Evolutionary conservation across 306 rosid genomes (phyloP), one percentile per base, ranked within the genome.

Genomic region (Aeschynomene evenia): DNA sequence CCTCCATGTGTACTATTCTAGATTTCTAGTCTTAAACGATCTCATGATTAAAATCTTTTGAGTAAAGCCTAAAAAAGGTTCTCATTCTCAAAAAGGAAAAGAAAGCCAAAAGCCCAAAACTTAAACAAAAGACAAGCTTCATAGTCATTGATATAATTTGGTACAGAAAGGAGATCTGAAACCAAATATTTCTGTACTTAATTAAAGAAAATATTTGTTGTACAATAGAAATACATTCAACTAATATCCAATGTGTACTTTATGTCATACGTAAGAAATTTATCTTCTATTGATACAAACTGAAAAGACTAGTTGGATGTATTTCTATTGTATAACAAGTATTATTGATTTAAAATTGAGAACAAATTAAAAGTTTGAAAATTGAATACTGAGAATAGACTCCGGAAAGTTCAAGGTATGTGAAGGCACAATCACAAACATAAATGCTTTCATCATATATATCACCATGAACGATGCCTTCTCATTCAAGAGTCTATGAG

Each of bases 11-110:
- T 20, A 18, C n/a, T n/a, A n/a, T n/a, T n/a, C n/a, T n/a, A n/a
- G n/a, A n/a, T n/a, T 13, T 51, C 4, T 20, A 71, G 55, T 24
- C 63, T n/a, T 37, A 18, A 55, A 26, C 60, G 57, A 26, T 33
- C 22, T 6, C 63, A 15, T 22, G 16, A 29, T 43, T 55, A 55
- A 65, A 23, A 48, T 65, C 56, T 65, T 63, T 71, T 36, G 21
- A 77, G 15, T 68, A 52, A 36, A 63, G 36, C 54, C 16, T 13
- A 15, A 42, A n/a, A 42, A 71, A 77, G 55, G 34, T 54, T 63
- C 63, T 45, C 11, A 26, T 54, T 63, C 63, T 45, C 8, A 26
- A 58, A 29, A 72, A 15, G 22, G 21, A 4, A 59, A 31, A 31
- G 57, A 39, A 64, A 0, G 58, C 46, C 43, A 37, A 37, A 37